Evolutionary conservation across 2,329 filamentous ascomycete genomes (phyloP).

Genomic region (Phialemoniopsis sp.): DNA sequence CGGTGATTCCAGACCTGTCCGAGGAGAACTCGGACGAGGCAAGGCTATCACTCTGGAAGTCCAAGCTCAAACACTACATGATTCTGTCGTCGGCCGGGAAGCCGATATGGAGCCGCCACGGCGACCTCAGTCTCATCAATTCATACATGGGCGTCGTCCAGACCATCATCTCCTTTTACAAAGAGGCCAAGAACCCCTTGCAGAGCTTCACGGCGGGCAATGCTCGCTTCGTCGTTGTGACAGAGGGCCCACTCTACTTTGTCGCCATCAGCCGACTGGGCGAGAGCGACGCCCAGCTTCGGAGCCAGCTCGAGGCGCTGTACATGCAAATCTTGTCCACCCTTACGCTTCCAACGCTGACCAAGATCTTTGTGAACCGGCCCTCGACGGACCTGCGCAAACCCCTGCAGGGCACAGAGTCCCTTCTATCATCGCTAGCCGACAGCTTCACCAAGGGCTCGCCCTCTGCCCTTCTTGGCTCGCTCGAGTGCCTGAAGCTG

Average conservation of each 20-base stretch:
- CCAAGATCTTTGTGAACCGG: constrained; percentile 80
- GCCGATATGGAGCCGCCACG: constrained; percentile 94
- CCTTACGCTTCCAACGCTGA: constrained; percentile 80
- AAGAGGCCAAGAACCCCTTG: constrained; percentile 72
- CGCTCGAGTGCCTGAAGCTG: constrained; percentile 88
- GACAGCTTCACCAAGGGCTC: constrained; percentile 95
- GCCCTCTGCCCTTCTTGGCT: constrained; percentile 80
- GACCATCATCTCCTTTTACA: constrained; percentile 96
- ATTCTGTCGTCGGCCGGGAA: constrained; percentile 95
- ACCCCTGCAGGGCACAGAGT: constrained; percentile 87
- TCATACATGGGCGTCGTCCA: constrained; percentile 93
- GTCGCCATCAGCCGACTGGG: constrained; percentile 87
- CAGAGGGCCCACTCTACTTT: constrained; percentile 84
- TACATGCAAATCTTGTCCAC: constrained; percentile 99
- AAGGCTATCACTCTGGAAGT: constrained; percentile 74
- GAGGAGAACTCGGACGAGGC: constrained; percentile 35
- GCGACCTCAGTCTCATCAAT: constrained; percentile 84
- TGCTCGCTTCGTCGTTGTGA: constrained; percentile 79
- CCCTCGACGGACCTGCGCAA: constrained; percentile 92
- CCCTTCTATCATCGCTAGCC: constrained; percentile 82
- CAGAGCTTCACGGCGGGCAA: constrained; percentile 83
- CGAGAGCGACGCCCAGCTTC: constrained; percentile 88
- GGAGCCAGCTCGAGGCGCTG: constrained; percentile 82
- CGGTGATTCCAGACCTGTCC: constrained; percentile 55
- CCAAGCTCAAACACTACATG: constrained; percentile 94